Evolutionary conservation across 768 basidiomycete genomes (phyloP).

Genomic region (Cytidiella melzeri): DNA sequence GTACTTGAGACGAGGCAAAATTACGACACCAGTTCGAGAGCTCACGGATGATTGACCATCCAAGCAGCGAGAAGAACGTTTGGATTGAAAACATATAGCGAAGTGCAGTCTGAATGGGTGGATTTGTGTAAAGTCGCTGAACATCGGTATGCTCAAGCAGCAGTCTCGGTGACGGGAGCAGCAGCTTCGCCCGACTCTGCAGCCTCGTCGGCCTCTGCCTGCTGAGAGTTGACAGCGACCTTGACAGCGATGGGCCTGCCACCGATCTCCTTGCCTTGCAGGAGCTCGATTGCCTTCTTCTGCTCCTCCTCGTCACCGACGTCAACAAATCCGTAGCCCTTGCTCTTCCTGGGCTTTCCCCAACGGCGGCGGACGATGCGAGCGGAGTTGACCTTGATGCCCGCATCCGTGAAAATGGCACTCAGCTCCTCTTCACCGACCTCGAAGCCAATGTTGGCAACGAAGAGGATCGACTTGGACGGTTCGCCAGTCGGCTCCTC

Average conservation of each 20-base stretch:
- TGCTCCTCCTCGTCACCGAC: constrained; percentile 87
- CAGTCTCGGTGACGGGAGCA: constrained; percentile 11
- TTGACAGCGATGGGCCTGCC: constrained; percentile 89
- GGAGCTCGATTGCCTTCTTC: constrained; percentile 79
- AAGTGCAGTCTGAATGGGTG: not conserved
- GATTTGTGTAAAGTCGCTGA: constrained; percentile 7
- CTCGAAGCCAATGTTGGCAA: constrained; percentile 96
- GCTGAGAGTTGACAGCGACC: constrained; percentile 84
- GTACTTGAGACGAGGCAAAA: constrained; percentile 14
- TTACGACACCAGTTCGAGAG: constrained; percentile 20
- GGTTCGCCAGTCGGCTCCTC: constrained; percentile 85
- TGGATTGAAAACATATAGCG: constrained; percentile 1
- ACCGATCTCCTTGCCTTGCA: constrained; percentile 83
- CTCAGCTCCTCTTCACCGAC: constrained; percentile 81
- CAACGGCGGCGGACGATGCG: constrained; percentile 84
- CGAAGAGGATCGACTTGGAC: constrained; percentile 86
- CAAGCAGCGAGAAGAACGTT: not conserved
- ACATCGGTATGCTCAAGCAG: constrained; percentile 12
- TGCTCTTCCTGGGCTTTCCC: constrained; percentile 82
- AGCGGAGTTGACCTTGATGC: constrained; percentile 76
- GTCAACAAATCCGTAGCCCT: constrained; percentile 98
- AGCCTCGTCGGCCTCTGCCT: constrained; percentile 47
- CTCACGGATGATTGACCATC: constrained; percentile 4
- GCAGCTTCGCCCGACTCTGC: constrained; percentile 22
- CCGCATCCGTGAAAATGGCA: constrained; percentile 81